Evolutionary conservation across 1,284 basidiomycete genomes (phyloP).

Genomic region (Kalmanozyma brasiliensis): DNA sequence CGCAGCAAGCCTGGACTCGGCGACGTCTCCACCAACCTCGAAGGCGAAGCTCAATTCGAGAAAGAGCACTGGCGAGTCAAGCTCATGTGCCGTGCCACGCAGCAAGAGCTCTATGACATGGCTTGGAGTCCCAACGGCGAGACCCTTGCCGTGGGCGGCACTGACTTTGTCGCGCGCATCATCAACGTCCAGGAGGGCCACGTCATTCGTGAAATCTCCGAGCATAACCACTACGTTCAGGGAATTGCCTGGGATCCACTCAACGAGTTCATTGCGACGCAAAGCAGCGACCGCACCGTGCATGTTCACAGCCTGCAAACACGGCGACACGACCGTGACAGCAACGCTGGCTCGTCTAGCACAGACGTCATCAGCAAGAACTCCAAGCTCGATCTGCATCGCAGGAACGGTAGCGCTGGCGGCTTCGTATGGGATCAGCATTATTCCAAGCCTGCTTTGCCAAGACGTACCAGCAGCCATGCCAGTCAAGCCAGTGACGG

Average conservation of each 20-base stretch:
- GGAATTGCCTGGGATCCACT: slow-evolving; percentile 68
- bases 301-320: slow-evolving; percentile 55
- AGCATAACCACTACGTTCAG: slow-evolving; percentile 67
- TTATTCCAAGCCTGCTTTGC: slow-evolving; percentile 53
- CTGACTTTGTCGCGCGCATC: slow-evolving; percentile 91
- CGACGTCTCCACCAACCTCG: slow-evolving; percentile 72
- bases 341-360: slow-evolving; percentile 4
- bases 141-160: slow-evolving; percentile 91
- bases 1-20: slow-evolving; percentile 72
- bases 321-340: slow-evolving; percentile 23
- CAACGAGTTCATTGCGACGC: slow-evolving; percentile 63
- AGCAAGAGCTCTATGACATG: slow-evolving; percentile 88
- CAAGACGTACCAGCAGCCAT: slow-evolving; percentile 59
- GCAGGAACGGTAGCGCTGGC: slow-evolving; percentile 49
- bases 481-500: slow-evolving; percentile 58
- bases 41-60: slow-evolving; percentile 84
- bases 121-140: slow-evolving; percentile 97
- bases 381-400: slow-evolving; percentile 55
- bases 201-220: slow-evolving; percentile 63
- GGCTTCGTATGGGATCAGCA: slow-evolving; percentile 55
- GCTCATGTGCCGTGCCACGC: slow-evolving; percentile 78
- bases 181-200: slow-evolving; percentile 78
- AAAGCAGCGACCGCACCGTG: slow-evolving; percentile 64
- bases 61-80: slow-evolving; percentile 96
- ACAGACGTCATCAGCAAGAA: slow-evolving; percentile 50